phyloP scores from a whole-genome alignment of 805 yeast genomes.

The Candida hispaniensis region DNA sequence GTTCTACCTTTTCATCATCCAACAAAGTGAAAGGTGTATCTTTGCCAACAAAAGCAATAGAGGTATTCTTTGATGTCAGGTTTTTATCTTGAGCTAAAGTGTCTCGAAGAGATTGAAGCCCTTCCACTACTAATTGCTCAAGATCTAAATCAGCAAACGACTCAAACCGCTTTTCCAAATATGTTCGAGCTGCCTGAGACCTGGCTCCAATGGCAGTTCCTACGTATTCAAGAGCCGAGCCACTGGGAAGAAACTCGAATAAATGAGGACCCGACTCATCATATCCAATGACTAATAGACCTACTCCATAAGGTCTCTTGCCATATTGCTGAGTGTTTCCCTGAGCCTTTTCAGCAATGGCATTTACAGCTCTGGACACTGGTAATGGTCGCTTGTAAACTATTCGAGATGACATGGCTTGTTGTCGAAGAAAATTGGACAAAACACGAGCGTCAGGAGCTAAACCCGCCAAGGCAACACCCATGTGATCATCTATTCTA shows the following conservation, averaged over 20 bases:
- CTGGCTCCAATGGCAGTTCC: conserved; percentile 98
- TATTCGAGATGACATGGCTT: conserved; percentile 79
- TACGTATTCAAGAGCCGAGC: conserved; percentile 78
- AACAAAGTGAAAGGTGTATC: conserved; percentile 63
- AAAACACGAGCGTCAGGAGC: conserved; percentile 97
- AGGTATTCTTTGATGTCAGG: conserved; percentile 69
- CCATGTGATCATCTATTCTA: conserved; percentile 86
- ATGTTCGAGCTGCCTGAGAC: conserved; percentile 96
- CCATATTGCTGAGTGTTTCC: conserved; percentile 93
- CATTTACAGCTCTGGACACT: conserved; percentile 68
- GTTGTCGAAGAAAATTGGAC: conserved; percentile 79
- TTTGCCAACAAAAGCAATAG: conserved; percentile 86
- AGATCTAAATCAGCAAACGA: conserved; percentile 47
- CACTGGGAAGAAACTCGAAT: conserved; percentile 92
- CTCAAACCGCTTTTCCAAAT: conserved; percentile 76
- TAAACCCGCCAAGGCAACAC: conserved; percentile 90
- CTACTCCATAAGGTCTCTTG: conserved; percentile 97
- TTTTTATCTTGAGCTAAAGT: conserved; percentile 92
- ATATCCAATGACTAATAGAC: conserved; percentile 76
- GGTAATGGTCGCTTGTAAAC: conserved; percentile 79
- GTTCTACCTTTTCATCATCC: conserved; percentile 80
- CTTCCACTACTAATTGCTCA: conserved; percentile 74
- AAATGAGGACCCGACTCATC: conserved; percentile 93
- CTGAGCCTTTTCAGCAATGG: conserved; percentile 95
- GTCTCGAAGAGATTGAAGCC: conserved; percentile 84